Evolutionary conservation across 2,329 filamentous ascomycete genomes (phyloP).

Genomic region (Pseudomassariella vexata): DNA sequence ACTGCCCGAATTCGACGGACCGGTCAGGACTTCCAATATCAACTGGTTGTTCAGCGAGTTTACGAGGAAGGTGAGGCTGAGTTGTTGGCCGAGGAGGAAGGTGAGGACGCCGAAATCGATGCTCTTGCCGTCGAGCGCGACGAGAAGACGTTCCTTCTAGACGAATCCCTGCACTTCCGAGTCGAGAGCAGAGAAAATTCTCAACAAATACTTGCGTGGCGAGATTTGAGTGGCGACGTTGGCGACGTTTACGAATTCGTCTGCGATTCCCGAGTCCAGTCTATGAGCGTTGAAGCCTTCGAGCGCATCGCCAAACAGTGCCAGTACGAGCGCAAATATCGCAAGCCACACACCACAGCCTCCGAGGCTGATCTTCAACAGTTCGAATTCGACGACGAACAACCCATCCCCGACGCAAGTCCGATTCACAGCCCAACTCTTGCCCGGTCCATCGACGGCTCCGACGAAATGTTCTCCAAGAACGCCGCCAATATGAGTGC

Average conservation of each 20-base stretch:
- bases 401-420: slow-evolving; percentile 59
- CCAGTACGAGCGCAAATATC: slow-evolving; percentile 95
- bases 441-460: slow-evolving; percentile 48
- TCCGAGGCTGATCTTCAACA: slow-evolving; percentile 75
- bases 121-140: slow-evolving; percentile 76
- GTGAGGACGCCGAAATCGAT: slow-evolving; percentile 72
- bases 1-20: slow-evolving; percentile 88
- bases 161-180: slow-evolving; percentile 83
- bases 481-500: slow-evolving; percentile 39
- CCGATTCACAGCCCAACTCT: slow-evolving; percentile 55
- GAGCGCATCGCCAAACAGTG: slow-evolving; percentile 81
- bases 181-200: slow-evolving; percentile 74
- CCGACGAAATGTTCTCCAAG: slow-evolving; percentile 49
- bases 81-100: slow-evolving; percentile 81
- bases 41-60: slow-evolving; percentile 90
- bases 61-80: slow-evolving; percentile 98
- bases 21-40: slow-evolving; percentile 93
- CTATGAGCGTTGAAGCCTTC: slow-evolving; percentile 72
- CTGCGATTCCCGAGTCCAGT: slow-evolving; percentile 69
- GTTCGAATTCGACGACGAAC: slow-evolving; percentile 69
- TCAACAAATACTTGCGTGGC: slow-evolving; percentile 88
- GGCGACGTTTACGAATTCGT: slow-evolving; percentile 98
- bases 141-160: slow-evolving; percentile 96
- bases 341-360: slow-evolving; percentile 71
- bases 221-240: slow-evolving; percentile 85